A percentile compares a stretch with the other conserved stretches of the same genome.
Conservation (phyloP, 2,329 filamentous ascomycete species). For the Sporothrix sp. region DNA sequence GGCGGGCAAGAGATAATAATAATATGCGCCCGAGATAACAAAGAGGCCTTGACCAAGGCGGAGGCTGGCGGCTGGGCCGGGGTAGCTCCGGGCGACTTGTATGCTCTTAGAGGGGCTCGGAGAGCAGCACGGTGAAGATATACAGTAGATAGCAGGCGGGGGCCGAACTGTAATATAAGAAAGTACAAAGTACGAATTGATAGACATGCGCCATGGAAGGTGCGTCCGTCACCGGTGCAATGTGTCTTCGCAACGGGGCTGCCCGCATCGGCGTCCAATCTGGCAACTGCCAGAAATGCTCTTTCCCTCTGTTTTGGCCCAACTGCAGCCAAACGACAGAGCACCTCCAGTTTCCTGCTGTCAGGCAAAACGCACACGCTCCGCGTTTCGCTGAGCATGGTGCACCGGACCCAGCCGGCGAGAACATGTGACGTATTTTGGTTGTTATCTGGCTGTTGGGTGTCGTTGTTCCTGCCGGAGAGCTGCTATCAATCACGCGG, state of each 20-base stretch:
- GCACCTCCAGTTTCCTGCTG: neutral
- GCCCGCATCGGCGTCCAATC: conserved; percentile 1
- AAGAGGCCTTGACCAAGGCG: neutral
- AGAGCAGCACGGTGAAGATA: neutral
- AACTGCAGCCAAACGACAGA: neutral
- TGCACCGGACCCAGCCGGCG: conserved; percentile 8
- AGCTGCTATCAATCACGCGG: conserved; percentile 14
- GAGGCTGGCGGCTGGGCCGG: neutral
- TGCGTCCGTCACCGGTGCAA: too few relatives aligned
- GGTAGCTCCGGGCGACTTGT: neutral
- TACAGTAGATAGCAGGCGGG: conserved; percentile 4
- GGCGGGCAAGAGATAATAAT: conserved; percentile 4
- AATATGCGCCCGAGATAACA: conserved; percentile 1
- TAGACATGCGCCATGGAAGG: too few relatives aligned
- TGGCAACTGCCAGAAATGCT: too few relatives aligned
- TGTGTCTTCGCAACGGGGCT: neutral
- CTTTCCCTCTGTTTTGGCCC: neutral
- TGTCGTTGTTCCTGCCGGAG: neutral
- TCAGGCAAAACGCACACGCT: conserved; percentile 2
- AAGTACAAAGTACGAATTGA: neutral
- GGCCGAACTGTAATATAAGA: neutral
- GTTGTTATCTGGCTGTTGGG: conserved; percentile 6
- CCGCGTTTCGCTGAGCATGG: neutral
- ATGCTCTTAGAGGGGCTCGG: neutral
- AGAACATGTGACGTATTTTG: conserved; percentile 13